A percentile compares a stretch with the other conserved stretches of the same genome.
phyloP scores from a whole-genome alignment of 169 alveolate species.

The Cryptosporidium baileyi region DNA sequence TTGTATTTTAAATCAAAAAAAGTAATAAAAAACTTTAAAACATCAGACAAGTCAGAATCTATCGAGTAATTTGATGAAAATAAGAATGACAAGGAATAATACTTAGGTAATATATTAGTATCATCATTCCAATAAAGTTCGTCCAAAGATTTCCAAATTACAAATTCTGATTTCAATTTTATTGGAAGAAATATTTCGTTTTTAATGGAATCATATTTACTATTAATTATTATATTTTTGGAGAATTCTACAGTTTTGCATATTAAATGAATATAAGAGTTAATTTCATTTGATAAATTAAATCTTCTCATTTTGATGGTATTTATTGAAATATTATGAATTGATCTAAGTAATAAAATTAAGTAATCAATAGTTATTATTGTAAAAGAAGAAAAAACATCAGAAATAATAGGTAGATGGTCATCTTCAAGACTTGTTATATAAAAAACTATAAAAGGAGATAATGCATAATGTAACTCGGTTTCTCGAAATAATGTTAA shows the following conservation, averaged over 20 bases:
- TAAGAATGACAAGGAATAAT: not conserved
- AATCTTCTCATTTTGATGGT: too few relatives aligned
- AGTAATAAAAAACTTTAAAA: constrained; percentile 10
- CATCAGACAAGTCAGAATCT: not conserved
- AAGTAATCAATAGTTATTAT: too few relatives aligned
- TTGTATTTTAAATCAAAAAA: not conserved
- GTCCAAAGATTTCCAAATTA: constrained; percentile 15
- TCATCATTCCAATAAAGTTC: constrained; percentile 44
- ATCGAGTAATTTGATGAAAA: not conserved
- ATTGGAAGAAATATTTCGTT: not conserved
- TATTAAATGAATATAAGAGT: not conserved
- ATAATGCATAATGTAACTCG: not conserved
- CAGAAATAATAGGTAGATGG: too few relatives aligned
- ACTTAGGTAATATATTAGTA: not conserved
- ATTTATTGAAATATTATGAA: too few relatives aligned
- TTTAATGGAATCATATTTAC: not conserved
- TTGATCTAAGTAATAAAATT: not conserved
- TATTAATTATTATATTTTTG: not conserved
- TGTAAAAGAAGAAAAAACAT: too few relatives aligned
- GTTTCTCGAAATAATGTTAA: not conserved
- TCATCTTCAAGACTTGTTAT: too few relatives aligned
- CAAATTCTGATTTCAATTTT: not conserved
- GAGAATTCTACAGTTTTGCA: not conserved
- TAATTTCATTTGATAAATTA: too few relatives aligned
- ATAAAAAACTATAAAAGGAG: too few relatives aligned